Base-by-base conservation (phyloP, 2,329 filamentous ascomycete species). In the Hypoxylon sp. region DNA sequence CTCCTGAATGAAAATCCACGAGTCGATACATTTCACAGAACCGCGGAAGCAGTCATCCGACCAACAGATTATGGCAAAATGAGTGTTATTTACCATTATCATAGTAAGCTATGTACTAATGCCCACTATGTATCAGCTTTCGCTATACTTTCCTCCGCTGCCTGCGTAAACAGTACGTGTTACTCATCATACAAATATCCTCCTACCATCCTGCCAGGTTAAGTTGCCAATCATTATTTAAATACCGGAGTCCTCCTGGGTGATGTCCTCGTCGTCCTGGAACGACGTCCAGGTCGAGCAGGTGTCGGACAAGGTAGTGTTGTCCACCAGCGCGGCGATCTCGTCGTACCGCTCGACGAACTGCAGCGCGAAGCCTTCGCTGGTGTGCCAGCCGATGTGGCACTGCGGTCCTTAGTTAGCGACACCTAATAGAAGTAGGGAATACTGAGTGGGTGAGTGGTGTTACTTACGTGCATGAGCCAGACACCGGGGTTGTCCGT, bases 401-500 rank as follows among this genome's bases (percentile, higher is more conserved):
- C 79, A 81, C 66, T 81, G 56, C 8, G 48, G 6, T 4, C 48
- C 10, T 19, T 17, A 68, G 58, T 62, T 41, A 65, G 43, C 41
- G 39, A 51, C 15, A 15, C 17, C 24, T 11, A 11, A 28, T 19
- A 34, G 39, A 19, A 43, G 8, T 49, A 34, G 15, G 13, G 13
- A 11, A 13, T 11, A 13, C 3, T 15, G 32, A 6, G 24, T 34
- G 11, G 13, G 32, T 34, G 32, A n/a, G 8, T 41, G 37, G 17
- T 46, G n/a, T n/a, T n/a, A 60, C 68, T 66, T 53, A 68, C 67
- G 44, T 72, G 70, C 74, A 81, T 76, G 17, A 81, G 68, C 80
- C 80, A 82, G n/a, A 75, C 75, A 13, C 84, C 84, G 0, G 84
- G 84, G 69, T 86, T 86, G 69, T 87, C 80, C 0, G 81, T 77